Evolutionary conservation across 805 yeast species (phyloP).

Genomic region (Kluyveromyces siamensis): DNA sequence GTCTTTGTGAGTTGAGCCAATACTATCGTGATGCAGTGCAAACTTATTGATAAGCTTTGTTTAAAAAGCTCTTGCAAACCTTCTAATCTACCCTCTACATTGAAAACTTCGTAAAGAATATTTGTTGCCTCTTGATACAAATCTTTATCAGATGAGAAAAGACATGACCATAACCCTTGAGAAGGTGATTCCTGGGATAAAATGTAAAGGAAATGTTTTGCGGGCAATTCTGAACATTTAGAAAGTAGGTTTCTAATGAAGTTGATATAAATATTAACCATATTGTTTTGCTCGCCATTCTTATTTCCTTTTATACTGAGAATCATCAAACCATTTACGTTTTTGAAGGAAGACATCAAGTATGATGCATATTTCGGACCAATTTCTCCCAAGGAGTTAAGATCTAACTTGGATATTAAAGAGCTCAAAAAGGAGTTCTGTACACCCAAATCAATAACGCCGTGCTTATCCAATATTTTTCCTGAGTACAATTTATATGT

Average conservation of each 20-base stretch:
- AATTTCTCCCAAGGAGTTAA: constrained; percentile 21
- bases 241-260: constrained; percentile 29
- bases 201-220: constrained; percentile 30
- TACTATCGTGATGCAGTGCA: constrained; percentile 41
- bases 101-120: constrained; percentile 65
- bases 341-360: constrained; percentile 21
- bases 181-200: constrained; percentile 37
- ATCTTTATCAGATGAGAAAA: constrained; percentile 50
- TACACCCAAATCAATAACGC: background rate
- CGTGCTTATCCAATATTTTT: constrained; percentile 16
- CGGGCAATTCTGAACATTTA: constrained; percentile 34
- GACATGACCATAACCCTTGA: constrained; percentile 64
- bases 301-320: constrained; percentile 14
- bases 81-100: constrained; percentile 71
- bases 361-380: constrained; percentile 26
- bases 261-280: constrained; percentile 21
- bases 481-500: constrained; percentile 30
- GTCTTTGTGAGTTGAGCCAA: constrained; percentile 37
- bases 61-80: constrained; percentile 51
- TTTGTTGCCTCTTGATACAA: constrained; percentile 64
- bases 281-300: constrained; percentile 18
- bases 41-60: constrained; percentile 34
- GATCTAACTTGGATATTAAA: constrained; percentile 17
- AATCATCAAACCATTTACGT: constrained; percentile 26
- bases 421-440: constrained; percentile 18